Evolutionary conservation across 805 yeast species (phyloP).

Genomic region (Zygotorulaspora danielsina): DNA sequence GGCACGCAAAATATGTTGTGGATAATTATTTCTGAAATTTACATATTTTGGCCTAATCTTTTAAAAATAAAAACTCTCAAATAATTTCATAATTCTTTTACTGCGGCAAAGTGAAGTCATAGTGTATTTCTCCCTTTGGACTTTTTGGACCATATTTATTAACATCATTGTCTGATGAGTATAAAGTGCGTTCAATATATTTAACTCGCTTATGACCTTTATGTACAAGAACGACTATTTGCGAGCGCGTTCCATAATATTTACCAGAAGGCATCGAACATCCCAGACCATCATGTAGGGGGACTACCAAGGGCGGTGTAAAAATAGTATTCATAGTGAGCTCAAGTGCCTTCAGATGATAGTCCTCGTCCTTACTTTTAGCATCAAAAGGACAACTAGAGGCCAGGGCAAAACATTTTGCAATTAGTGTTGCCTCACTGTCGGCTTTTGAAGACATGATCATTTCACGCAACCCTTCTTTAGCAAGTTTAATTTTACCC

Average conservation of each 20-base stretch:
- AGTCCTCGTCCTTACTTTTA: conserved; percentile 34
- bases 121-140: conserved; percentile 23
- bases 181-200: conserved; percentile 60
- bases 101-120: too few species aligned
- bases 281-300: conserved; percentile 30
- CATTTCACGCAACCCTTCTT: conserved; percentile 38
- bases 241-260: conserved; percentile 84
- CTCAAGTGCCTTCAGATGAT: conserved; percentile 26
- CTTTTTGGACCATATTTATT: conserved; percentile 18
- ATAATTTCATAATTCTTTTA: too few species aligned
- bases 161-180: conserved; percentile 42
- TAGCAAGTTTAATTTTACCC: conserved; percentile 65
- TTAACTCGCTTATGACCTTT: conserved; percentile 44
- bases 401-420: conserved; percentile 50
- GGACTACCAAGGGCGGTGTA: conserved; percentile 58
- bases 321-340: conserved; percentile 57
- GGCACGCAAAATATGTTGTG: conserved; percentile 43
- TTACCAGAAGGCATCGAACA: conserved; percentile 42
- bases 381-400: conserved; percentile 41
- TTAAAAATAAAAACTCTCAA: too few species aligned
- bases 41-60: too few species aligned
- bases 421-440: conserved; percentile 39
- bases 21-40: conserved; percentile 19
- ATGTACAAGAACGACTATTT: conserved; percentile 65
- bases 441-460: conserved; percentile 22